Conservation (phyloP, 495 filamentous ascomycete species). For the Lasiosphaeria miniovina region DNA sequence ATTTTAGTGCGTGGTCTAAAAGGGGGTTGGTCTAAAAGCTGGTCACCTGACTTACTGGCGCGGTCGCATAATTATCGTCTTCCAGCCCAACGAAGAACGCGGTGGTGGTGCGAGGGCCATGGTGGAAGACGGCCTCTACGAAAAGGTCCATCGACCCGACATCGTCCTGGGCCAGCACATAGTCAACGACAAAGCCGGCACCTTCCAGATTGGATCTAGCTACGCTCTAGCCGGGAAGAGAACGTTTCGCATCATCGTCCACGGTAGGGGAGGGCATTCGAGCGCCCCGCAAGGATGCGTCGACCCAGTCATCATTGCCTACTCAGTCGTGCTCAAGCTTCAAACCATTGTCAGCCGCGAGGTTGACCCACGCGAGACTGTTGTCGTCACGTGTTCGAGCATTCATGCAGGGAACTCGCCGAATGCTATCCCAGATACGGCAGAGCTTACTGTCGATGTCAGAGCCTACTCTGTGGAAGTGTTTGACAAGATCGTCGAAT, state of each 20-base stretch:
- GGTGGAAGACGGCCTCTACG: conserved; percentile 61
- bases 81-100: conserved; percentile 62
- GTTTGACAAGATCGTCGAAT: too few relatives aligned
- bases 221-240: conserved; percentile 27
- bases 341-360: conserved; percentile 57
- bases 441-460: too few relatives aligned
- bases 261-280: conserved; percentile 54
- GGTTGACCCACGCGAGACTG: conserved; percentile 46
- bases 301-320: conserved; percentile 57
- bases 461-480: too few relatives aligned
- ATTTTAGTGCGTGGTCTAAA: too few relatives aligned
- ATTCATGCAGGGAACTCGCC: conserved; percentile 50
- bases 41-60: too few relatives aligned
- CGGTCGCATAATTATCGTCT: conserved; percentile 56
- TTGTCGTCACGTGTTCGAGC: conserved; percentile 53
- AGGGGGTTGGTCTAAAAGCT: too few relatives aligned
- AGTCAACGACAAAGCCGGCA: conserved; percentile 40
- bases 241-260: conserved; percentile 41
- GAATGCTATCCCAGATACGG: conserved; percentile 50
- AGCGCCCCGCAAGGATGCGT: conserved; percentile 49
- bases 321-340: conserved; percentile 49
- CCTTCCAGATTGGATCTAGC: conserved; percentile 31
- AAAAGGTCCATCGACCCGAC: conserved; percentile 44
- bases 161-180: conserved; percentile 60
- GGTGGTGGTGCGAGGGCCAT: conserved; percentile 56